Evolutionary conservation across 768 basidiomycete species (phyloP).

Genomic region (Leccinum broughii): DNA sequence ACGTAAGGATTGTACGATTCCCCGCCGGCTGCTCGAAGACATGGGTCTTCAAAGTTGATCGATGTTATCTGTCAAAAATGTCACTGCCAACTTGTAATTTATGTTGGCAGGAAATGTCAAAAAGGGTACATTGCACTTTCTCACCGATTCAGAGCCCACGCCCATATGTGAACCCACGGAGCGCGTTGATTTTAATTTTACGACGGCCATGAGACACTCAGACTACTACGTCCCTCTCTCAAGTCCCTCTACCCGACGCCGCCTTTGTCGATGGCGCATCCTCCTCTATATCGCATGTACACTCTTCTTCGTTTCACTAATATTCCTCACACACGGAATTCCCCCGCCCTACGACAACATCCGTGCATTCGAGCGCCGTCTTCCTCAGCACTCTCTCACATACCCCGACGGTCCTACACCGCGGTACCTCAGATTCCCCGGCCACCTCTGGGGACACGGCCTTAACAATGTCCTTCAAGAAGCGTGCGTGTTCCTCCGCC

Average conservation of each 20-base stretch:
- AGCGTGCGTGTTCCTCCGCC: slow-evolving; percentile 40
- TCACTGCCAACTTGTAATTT: no score
- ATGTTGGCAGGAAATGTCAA: no score
- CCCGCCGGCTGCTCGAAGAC: no score
- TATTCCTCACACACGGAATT: slow-evolving; percentile 37
- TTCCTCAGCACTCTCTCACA: slow-evolving; percentile 40
- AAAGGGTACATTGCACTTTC: no score
- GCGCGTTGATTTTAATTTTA: background rate
- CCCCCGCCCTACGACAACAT: slow-evolving; percentile 42
- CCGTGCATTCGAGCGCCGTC: slow-evolving; percentile 34
- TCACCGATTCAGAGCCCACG: no score
- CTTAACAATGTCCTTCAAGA: slow-evolving; percentile 65
- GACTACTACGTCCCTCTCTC: slow-evolving; percentile 17
- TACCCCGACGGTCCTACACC: slow-evolving; percentile 8
- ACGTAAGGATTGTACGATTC: no score
- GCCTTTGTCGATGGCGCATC: slow-evolving; percentile 23
- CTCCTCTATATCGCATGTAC: slow-evolving; percentile 22
- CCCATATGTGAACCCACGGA: background rate
- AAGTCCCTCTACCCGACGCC: slow-evolving; percentile 3
- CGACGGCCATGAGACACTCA: background rate
- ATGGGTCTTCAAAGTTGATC: no score
- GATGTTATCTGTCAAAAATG: no score
- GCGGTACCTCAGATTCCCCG: slow-evolving; percentile 50
- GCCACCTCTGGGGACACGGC: slow-evolving; percentile 60
- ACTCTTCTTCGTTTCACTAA: slow-evolving; percentile 28